Conservation (phyloP, 2,329 filamentous ascomycete genomes). For the Hymenoscyphus scutula region DNA sequence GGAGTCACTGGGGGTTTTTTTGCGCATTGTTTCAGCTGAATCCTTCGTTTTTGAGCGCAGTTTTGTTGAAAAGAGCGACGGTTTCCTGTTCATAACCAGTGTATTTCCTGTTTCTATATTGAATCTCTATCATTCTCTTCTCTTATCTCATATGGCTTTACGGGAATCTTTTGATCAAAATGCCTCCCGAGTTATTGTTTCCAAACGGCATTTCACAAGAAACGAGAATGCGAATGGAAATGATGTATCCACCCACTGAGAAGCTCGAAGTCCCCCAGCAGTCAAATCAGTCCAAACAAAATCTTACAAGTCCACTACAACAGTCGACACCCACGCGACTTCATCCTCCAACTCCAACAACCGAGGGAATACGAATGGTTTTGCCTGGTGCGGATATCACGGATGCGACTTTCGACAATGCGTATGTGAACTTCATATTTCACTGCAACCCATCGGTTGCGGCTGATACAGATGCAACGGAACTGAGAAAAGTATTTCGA, state of each 20-base stretch:
- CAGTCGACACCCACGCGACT: constrained; percentile 15
- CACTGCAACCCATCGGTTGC: constrained; percentile 86
- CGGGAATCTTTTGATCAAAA: constrained; percentile 11
- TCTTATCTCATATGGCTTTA: constrained; percentile 5
- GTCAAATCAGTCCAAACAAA: constrained; percentile 12
- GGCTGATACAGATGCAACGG: constrained; percentile 64
- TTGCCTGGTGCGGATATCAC: constrained; percentile 69
- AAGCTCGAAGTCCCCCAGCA: constrained; percentile 17
- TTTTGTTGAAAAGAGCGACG: background rate
- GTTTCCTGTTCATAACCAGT: background rate
- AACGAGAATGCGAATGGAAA: constrained; percentile 24
- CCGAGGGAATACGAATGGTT: constrained; percentile 15
- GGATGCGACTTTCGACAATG: constrained; percentile 71
- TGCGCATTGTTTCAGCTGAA: constrained; percentile 10
- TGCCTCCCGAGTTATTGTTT: constrained; percentile 19
- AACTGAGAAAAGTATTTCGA: constrained; percentile 73
- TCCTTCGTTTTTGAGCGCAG: constrained; percentile 6
- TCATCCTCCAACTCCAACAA: constrained; percentile 10
- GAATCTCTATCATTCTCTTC: constrained; percentile 5
- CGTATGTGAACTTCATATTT: constrained; percentile 81
- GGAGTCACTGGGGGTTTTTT: background rate
- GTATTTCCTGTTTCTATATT: constrained; percentile 4
- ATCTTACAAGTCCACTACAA: constrained; percentile 14
- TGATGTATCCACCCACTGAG: constrained; percentile 22
- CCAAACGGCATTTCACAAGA: constrained; percentile 20